Conservation (phyloP, 2,329 filamentous ascomycete genomes). For the Nigrograna mackinnonii region DNA sequence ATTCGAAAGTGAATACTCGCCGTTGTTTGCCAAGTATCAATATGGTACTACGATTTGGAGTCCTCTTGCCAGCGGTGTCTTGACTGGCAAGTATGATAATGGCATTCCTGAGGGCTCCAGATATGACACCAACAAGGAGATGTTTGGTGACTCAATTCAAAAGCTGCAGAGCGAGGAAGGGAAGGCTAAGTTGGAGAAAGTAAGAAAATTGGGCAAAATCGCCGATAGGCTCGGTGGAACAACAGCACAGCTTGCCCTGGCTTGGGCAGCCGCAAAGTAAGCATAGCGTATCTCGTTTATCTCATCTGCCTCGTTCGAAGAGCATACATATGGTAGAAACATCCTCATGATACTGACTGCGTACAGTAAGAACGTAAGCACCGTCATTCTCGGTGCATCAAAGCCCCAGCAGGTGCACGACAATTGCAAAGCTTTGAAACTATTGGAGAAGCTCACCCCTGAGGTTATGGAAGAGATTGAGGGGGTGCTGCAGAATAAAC, state of each 20-base stretch:
- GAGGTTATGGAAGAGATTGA: constrained; percentile 46
- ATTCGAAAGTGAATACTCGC: constrained; percentile 65
- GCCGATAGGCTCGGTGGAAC: constrained; percentile 54
- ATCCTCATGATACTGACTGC: constrained; percentile 10
- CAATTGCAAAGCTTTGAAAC: constrained; percentile 51
- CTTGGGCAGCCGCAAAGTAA: constrained; percentile 62
- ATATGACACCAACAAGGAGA: constrained; percentile 61
- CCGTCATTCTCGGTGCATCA: constrained; percentile 59
- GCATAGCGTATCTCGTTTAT: constrained; percentile 4
- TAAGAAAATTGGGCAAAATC: constrained; percentile 56
- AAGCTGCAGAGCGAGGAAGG: constrained; percentile 54
- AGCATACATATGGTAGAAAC: too few species aligned
- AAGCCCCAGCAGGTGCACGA: constrained; percentile 55
- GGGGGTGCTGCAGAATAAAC: constrained; percentile 43
- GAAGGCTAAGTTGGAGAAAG: constrained; percentile 60
- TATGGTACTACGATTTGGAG: constrained; percentile 63
- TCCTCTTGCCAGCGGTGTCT: constrained; percentile 59
- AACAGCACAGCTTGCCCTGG: constrained; percentile 58
- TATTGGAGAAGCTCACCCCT: constrained; percentile 43
- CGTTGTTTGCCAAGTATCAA: constrained; percentile 59
- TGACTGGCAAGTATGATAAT: constrained; percentile 68
- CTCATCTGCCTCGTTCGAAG: neutral
- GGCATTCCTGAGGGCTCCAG: constrained; percentile 64
- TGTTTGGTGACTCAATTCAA: constrained; percentile 61
- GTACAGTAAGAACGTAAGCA: constrained; percentile 54